These are phyloP conservation scores for Calvatia gigantea DNA, from an alignment of 768 basidiomycete genomes.

Conservation along the genomic window DNA sequence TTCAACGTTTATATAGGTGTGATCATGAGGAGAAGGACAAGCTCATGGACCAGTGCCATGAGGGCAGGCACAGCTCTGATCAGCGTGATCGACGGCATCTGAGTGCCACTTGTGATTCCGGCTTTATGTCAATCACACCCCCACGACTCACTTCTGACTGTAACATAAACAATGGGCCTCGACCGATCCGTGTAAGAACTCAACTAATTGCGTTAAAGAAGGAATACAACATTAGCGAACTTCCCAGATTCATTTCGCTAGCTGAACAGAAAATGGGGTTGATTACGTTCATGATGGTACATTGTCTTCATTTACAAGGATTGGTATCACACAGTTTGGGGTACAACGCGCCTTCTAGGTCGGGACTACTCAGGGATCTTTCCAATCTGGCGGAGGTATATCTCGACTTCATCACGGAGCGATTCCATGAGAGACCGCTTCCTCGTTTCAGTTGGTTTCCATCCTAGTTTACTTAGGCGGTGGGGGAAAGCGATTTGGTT, in stretches of 20 bases:
- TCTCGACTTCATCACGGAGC: conserved; percentile 20
- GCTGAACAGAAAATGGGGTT: too few relatives aligned
- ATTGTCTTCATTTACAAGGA: neutral
- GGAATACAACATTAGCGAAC: too few relatives aligned
- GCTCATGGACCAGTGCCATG: neutral
- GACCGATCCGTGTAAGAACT: too few relatives aligned
- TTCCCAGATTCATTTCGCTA: too few relatives aligned
- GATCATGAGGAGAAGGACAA: neutral
- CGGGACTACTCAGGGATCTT: neutral
- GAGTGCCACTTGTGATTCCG: conserved; percentile 4
- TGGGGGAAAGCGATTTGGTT: conserved; percentile 32
- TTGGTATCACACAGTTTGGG: neutral
- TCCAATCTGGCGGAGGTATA: conserved; percentile 15
- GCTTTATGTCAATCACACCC: neutral
- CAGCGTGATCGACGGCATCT: conserved; percentile 6
- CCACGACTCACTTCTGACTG: neutral
- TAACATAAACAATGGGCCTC: too few relatives aligned
- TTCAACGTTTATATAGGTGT: neutral
- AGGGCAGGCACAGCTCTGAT: conserved; percentile 9
- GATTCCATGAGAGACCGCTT: conserved; percentile 19
- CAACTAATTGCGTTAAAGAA: too few relatives aligned
- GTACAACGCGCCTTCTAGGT: neutral
- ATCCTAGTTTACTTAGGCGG: conserved; percentile 34
- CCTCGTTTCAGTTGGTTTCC: conserved; percentile 28
- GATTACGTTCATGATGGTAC: too few relatives aligned